Percentiles rank a stretch among this genome's conserved stretches.
Evolutionary conservation across 805 yeast species (phyloP).

Genomic region (Barnettozyma wickerhamii): DNA sequence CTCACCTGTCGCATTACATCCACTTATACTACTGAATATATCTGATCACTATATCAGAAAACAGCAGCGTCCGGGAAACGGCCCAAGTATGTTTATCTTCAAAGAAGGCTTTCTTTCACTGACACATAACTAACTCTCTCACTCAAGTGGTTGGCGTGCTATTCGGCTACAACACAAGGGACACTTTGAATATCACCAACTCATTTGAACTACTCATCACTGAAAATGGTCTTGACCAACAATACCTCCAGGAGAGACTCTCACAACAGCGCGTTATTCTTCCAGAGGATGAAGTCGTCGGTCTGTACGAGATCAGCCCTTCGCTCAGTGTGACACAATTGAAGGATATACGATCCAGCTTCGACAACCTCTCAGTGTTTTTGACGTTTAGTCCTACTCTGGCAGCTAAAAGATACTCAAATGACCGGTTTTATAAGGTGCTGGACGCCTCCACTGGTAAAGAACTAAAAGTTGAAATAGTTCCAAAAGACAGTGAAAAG

Average conservation of each 20-base stretch:
- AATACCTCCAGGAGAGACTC: conserved; percentile 8
- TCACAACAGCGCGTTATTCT: conserved; percentile 9
- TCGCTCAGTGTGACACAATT: neutral
- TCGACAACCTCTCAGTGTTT: neutral
- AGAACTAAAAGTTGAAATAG: conserved; percentile 8
- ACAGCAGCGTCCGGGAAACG: neutral
- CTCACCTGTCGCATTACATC: conserved; percentile 10
- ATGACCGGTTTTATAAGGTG: conserved; percentile 7
- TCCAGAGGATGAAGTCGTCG: conserved; percentile 11
- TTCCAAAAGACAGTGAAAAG: conserved; percentile 12
- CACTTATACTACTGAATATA: conserved; percentile 9
- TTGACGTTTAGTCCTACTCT: conserved; percentile 7
- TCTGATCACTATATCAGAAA: conserved; percentile 12
- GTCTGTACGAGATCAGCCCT: conserved; percentile 9
- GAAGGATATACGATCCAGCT: neutral
- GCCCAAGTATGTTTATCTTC: conserved; percentile 3
- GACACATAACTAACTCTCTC: neutral
- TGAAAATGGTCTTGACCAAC: neutral
- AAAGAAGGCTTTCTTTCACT: too few species aligned
- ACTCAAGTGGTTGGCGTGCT: conserved; percentile 5
- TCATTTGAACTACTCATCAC: conserved; percentile 11
- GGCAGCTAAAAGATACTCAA: conserved; percentile 8
- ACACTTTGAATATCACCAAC: conserved; percentile 6
- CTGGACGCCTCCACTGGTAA: conserved; percentile 4
- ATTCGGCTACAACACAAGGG: conserved; percentile 1